phyloP scores from a whole-genome alignment of 352 stramenopile species.

The Phytophthora meadii region DNA sequence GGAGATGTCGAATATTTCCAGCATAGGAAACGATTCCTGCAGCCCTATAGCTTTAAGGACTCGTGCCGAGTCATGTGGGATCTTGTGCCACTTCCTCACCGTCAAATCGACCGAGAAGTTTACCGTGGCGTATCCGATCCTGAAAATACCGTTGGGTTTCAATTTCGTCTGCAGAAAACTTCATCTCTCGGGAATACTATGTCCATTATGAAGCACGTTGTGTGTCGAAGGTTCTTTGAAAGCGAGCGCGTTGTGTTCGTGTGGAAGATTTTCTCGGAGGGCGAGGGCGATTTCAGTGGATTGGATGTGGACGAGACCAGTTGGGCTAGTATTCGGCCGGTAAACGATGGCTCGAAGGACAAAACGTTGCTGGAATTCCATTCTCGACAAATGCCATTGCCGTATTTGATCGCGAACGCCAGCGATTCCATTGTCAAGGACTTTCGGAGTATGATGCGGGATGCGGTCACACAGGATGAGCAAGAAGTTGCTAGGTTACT shows the following conservation, averaged over 20 bases:
- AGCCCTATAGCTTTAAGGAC: conserved; percentile 20
- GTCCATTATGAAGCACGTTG: conserved; percentile 26
- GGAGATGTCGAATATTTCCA: conserved; percentile 20
- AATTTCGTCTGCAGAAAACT: conserved; percentile 27
- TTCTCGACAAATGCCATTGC: background rate
- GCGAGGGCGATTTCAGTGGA: conserved; percentile 31
- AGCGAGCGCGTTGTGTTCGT: conserved; percentile 49
- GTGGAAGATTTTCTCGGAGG: conserved; percentile 46
- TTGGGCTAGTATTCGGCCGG: background rate
- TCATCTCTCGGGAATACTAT: conserved; percentile 2
- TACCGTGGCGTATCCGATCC: conserved; percentile 19
- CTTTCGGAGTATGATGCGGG: background rate
- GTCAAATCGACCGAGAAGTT: conserved; percentile 17
- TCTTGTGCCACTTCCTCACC: conserved; percentile 16
- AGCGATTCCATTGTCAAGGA: background rate
- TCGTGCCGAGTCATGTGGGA: conserved; percentile 19
- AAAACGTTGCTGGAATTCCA: background rate
- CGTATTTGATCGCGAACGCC: background rate
- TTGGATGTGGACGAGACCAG: conserved; percentile 26
- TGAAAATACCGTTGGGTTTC: conserved; percentile 39
- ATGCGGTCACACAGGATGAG: background rate
- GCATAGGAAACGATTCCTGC: background rate
- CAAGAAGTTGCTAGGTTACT: background rate
- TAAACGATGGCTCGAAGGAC: background rate
- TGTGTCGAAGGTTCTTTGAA: conserved; percentile 36